Percentiles rank a stretch among this genome's conserved stretches.
Evolutionary conservation across 1,139 yeast genomes (phyloP).

Genomic region (Taphrina betulina): DNA sequence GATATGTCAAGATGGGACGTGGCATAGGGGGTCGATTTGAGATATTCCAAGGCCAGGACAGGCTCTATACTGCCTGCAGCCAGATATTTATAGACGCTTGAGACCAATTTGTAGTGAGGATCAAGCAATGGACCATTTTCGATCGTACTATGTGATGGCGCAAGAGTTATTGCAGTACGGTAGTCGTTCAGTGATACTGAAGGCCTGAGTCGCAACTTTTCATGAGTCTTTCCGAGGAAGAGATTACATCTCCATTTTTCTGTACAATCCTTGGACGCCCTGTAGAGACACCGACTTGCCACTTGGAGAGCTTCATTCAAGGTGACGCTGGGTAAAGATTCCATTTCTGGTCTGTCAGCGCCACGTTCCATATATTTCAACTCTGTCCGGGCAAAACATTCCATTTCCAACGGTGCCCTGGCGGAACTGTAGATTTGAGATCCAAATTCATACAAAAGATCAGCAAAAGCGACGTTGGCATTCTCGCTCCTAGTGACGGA

Average conservation of each 20-base stretch:
- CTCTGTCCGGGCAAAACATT: constrained; percentile 15
- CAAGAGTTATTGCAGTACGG: constrained; percentile 43
- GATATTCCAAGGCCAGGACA: constrained; percentile 46
- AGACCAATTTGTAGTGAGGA: constrained; percentile 55
- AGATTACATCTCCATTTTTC: constrained; percentile 65
- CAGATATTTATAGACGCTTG: constrained; percentile 55
- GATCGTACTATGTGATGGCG: constrained; percentile 48
- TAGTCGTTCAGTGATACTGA: constrained; percentile 40
- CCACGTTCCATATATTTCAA: constrained; percentile 7
- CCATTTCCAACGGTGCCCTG: constrained; percentile 59
- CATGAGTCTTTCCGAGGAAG: constrained; percentile 58
- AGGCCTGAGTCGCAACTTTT: constrained; percentile 47
- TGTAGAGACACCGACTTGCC: constrained; percentile 32
- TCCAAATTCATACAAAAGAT: constrained; percentile 59
- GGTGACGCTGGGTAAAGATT: constrained; percentile 2
- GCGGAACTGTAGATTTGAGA: constrained; percentile 61
- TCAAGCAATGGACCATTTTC: constrained; percentile 50
- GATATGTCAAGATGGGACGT: neutral
- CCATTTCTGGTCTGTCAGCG: neutral
- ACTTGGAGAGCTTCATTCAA: constrained; percentile 4
- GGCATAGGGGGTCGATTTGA: constrained; percentile 43
- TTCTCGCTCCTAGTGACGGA: constrained; percentile 7
- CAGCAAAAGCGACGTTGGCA: constrained; percentile 43
- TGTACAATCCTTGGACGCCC: constrained; percentile 45
- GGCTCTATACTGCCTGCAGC: constrained; percentile 43